These are phyloP conservation scores for Vitis hybrid DNA, from an alignment of 177 flowering plant species.

Conservation along the genomic window DNA sequence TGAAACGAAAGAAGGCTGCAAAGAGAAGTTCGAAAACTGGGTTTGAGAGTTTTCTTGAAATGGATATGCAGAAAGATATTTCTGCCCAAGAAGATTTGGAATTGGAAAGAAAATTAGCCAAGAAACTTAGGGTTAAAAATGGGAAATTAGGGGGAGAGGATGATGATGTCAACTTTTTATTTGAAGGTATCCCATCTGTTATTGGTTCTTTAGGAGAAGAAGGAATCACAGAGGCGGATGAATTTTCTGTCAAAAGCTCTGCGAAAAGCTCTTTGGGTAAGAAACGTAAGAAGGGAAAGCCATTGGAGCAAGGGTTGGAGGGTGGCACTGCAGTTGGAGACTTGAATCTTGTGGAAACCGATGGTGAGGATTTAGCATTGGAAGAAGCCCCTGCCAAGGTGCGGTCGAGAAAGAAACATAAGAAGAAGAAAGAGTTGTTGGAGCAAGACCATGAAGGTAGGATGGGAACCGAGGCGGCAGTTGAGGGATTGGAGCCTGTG, in stretches of 20 bases:
- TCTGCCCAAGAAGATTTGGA: slow-evolving; percentile 64
- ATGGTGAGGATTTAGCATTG: neutral
- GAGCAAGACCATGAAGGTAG: no score
- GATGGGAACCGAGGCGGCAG: neutral
- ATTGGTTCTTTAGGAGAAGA: slow-evolving; percentile 27
- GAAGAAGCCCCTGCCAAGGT: slow-evolving; percentile 3
- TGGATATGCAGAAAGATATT: slow-evolving; percentile 35
- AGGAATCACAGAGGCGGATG: slow-evolving; percentile 17
- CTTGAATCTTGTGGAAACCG: neutral
- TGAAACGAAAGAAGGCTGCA: slow-evolving; percentile 26
- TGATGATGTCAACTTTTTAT: slow-evolving; percentile 56
- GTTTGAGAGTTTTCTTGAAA: slow-evolving; percentile 65
- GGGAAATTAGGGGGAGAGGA: slow-evolving; percentile 60
- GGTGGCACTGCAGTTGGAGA: neutral
- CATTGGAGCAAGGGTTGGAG: slow-evolving; percentile 7
- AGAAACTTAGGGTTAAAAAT: slow-evolving; percentile 72
- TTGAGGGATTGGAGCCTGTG: slow-evolving; percentile 16
- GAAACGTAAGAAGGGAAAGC: slow-evolving; percentile 24
- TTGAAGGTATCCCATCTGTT: slow-evolving; percentile 49
- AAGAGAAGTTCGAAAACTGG: slow-evolving; percentile 44
- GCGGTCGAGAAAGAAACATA: no score
- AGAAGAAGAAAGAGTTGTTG: no score
- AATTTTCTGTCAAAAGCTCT: slow-evolving; percentile 3
- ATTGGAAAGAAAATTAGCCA: slow-evolving; percentile 72
- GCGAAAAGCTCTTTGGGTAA: slow-evolving; percentile 14